Conservation (phyloP, 23 red algal species). For the Gracilaria vermiculophylla region DNA sequence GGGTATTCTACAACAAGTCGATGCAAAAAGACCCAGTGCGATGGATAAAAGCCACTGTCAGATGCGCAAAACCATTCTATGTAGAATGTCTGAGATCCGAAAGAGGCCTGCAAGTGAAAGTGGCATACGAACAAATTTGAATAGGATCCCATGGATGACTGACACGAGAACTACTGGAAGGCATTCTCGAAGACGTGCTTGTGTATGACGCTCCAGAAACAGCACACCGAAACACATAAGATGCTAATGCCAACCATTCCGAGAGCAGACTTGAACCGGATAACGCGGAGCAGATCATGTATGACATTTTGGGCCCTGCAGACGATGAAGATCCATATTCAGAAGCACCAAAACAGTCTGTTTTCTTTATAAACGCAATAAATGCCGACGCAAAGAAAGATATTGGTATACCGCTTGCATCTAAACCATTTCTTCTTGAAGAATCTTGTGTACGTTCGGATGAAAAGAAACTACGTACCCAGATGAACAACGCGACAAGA, state of each 20-base stretch:
- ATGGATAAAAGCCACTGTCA: constrained; percentile 29
- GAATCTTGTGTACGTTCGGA: neutral
- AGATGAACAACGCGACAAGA: neutral
- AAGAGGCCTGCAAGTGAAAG: neutral
- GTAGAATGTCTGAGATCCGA: neutral
- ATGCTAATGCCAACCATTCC: too few species aligned
- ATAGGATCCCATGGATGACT: neutral
- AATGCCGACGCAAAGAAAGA: constrained; percentile 10
- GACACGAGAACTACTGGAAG: neutral
- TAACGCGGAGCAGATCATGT: constrained; percentile 31
- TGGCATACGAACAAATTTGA: constrained; percentile 20
- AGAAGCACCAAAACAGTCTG: neutral
- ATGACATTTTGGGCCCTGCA: constrained; percentile 32
- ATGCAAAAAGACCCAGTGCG: neutral
- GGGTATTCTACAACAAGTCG: constrained; percentile 13
- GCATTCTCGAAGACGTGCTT: constrained; percentile 13
- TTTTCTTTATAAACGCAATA: neutral
- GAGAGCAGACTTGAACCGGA: neutral
- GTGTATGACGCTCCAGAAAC: neutral
- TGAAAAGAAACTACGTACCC: neutral
- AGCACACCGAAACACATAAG: neutral
- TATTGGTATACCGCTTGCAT: neutral
- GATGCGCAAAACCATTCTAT: constrained; percentile 10
- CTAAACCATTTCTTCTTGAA: neutral
- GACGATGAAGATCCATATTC: neutral